Percentiles rank a stretch among this genome's conserved stretches.
phyloP scores from a whole-genome alignment of 257 asterid species.

The Solanum neorickii region DNA sequence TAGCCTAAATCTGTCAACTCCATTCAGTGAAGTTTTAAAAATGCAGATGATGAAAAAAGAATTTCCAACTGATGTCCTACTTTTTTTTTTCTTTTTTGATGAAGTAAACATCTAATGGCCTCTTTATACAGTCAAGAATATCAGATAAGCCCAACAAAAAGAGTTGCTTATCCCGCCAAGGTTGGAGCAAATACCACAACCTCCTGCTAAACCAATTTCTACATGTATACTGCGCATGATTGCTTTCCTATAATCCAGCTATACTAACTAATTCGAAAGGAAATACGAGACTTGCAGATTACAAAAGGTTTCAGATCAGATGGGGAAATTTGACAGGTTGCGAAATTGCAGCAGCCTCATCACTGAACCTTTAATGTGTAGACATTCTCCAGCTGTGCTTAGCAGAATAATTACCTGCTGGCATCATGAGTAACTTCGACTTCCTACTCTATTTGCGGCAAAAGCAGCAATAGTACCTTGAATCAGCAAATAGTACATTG shows the following conservation, averaged over 20 bases:
- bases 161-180: slow-evolving; percentile 11
- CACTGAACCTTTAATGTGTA: background rate
- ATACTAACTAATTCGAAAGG: background rate
- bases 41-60: background rate
- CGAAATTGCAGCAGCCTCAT: background rate
- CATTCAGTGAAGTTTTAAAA: background rate
- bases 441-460: background rate
- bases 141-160: slow-evolving; percentile 19
- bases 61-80: background rate
- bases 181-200: background rate
- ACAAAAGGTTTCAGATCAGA: background rate
- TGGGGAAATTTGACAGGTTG: background rate
- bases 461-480: background rate
- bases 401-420: background rate
- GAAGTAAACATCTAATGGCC: background rate
- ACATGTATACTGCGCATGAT: background rate
- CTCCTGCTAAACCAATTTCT: background rate
- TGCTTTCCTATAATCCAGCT: background rate
- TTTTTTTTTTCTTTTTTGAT: too few species aligned
- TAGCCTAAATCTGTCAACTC: background rate
- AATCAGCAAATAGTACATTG: background rate
- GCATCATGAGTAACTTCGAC: background rate
- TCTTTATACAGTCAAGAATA: background rate
- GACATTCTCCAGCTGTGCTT: background rate
- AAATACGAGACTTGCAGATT: background rate